Conservation (phyloP, 73 alveolate genomes). For the Effrenium voratum region DNA sequence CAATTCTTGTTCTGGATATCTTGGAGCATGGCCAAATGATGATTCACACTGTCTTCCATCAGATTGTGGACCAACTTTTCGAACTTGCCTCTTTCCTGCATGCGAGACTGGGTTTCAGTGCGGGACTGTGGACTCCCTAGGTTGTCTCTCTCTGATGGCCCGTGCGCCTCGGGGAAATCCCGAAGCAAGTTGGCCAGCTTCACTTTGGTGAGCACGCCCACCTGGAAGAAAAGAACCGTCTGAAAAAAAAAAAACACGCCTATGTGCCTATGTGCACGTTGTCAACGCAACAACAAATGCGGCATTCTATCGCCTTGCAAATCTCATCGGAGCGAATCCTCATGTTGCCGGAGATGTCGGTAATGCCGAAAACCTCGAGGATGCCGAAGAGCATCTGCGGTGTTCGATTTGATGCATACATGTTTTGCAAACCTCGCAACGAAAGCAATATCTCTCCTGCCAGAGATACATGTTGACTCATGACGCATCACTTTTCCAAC, state of each 20-base stretch:
- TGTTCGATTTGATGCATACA: neutral
- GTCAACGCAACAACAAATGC: neutral
- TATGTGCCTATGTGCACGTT: neutral
- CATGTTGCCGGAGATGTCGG: conserved; percentile 59
- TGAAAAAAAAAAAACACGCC: neutral
- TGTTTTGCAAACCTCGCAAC: neutral
- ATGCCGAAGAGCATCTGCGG: conserved; percentile 54
- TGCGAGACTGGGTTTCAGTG: neutral
- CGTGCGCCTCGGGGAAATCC: conserved; percentile 56
- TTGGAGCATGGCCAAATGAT: conserved; percentile 31
- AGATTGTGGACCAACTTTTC: conserved; percentile 60
- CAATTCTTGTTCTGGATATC: neutral
- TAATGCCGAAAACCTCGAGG: conserved; percentile 67
- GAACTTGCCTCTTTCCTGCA: conserved; percentile 34
- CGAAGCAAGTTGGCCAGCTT: conserved; percentile 36
- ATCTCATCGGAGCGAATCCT: conserved; percentile 75
- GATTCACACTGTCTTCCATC: conserved; percentile 72
- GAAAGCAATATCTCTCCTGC: neutral
- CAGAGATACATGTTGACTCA: neutral
- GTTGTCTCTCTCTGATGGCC: too few species aligned
- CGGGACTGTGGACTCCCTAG: neutral
- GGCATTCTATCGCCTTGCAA: neutral
- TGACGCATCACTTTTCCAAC: neutral
- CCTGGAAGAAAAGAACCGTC: neutral
- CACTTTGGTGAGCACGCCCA: conserved; percentile 46